Evolutionary conservation across 305 asterid species (phyloP).

Genomic region (Fraxinus platypoda): DNA sequence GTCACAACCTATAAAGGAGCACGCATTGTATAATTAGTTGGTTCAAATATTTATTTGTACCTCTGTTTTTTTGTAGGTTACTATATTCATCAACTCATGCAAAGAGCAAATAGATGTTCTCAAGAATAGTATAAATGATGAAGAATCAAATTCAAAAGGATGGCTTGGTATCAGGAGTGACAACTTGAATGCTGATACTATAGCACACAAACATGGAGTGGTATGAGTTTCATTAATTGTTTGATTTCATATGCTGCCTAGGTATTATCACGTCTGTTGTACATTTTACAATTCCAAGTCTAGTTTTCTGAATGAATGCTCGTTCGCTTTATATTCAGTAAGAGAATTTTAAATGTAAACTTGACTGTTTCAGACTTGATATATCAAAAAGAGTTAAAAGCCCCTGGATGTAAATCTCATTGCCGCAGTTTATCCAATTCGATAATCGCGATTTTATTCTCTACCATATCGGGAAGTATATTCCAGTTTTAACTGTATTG

Average conservation of each 20-base stretch:
- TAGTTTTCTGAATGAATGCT: slow-evolving; percentile 1
- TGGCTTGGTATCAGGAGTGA: slow-evolving; percentile 76
- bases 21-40: neutral
- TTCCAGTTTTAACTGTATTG: neutral
- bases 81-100: slow-evolving; percentile 78
- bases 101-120: slow-evolving; percentile 90
- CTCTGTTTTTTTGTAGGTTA: slow-evolving; percentile 53
- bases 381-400: neutral
- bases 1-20: neutral
- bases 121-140: slow-evolving; percentile 57
- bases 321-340: neutral
- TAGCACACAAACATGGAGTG: slow-evolving; percentile 97
- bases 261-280: neutral
- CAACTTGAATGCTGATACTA: slow-evolving; percentile 65
- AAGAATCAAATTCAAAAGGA: slow-evolving; percentile 77
- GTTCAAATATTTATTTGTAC: slow-evolving; percentile 1
- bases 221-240: slow-evolving; percentile 36
- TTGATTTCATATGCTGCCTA: neutral
- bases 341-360: neutral
- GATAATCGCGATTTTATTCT: neutral
- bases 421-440: neutral
- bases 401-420: neutral
- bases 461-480: neutral
- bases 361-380: neutral
- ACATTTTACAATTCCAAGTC: neutral